phyloP scores from a whole-genome alignment of 768 basidiomycete genomes.

The Mycena rosella region DNA sequence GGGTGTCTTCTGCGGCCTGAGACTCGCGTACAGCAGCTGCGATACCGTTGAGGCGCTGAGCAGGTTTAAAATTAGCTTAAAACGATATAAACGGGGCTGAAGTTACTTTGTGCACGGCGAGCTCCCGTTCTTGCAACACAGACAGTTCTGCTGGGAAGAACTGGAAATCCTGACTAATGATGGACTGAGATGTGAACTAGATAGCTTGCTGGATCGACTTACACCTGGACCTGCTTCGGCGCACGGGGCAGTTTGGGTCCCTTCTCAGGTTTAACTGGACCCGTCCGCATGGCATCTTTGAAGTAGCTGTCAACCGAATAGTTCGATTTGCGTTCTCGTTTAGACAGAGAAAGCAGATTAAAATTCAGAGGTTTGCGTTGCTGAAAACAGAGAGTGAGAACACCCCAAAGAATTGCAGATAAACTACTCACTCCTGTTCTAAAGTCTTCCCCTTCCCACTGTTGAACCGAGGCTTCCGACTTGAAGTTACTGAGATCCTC shows the following conservation, averaged over 20 bases:
- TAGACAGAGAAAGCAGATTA: constrained; percentile 88
- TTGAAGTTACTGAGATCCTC: constrained; percentile 99
- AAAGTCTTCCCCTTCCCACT: constrained; percentile 98
- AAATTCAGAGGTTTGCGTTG: constrained; percentile 79
- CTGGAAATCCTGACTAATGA: constrained; percentile 90
- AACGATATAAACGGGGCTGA: not conserved
- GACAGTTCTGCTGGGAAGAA: constrained; percentile 90
- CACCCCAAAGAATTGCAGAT: not conserved
- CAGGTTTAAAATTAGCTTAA: constrained; percentile 10
- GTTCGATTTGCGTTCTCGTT: constrained; percentile 93
- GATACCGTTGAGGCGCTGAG: constrained; percentile 76
- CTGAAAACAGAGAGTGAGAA: constrained; percentile 14
- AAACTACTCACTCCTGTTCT: constrained; percentile 69
- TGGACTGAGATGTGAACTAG: constrained; percentile 17
- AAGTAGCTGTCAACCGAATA: constrained; percentile 97
- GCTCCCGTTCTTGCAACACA: constrained; percentile 88
- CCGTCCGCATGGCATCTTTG: constrained; percentile 88
- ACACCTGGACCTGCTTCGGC: constrained; percentile 91
- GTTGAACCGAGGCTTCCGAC: constrained; percentile 89
- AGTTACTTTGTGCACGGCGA: constrained; percentile 80
- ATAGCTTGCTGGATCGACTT: constrained; percentile 42
- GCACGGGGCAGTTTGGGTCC: constrained; percentile 86
- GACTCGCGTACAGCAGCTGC: constrained; percentile 73
- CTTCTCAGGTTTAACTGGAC: constrained; percentile 84
- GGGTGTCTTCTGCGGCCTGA: constrained; percentile 78